Percentiles rank a stretch among this genome's conserved stretches.
Conservation (phyloP, 73 alveolate species). For the Tetrahymena thermophila region DNA sequence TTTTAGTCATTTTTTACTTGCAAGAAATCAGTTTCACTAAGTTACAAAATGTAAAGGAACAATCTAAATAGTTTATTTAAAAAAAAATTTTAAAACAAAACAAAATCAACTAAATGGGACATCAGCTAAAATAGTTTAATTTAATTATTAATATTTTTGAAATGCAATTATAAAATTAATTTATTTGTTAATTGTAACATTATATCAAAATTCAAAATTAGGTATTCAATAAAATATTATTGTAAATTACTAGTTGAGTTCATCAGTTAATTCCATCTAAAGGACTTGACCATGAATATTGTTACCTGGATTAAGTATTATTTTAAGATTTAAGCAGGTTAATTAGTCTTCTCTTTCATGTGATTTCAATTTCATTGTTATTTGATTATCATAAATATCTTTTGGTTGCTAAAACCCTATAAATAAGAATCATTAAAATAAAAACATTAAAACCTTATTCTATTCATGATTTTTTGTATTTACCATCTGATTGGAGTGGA, state of each 20-base stretch:
- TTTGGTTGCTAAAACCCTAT: constrained; percentile 4
- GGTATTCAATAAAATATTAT: background rate
- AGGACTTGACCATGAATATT: constrained; percentile 27
- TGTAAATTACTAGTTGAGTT: background rate
- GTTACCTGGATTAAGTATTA: constrained; percentile 8
- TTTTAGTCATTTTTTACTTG: constrained; percentile 31
- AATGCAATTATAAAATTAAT: no score
- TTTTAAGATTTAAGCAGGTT: constrained; percentile 19
- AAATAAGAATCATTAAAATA: background rate
- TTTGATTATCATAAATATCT: constrained; percentile 11
- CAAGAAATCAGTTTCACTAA: constrained; percentile 26
- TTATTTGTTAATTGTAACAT: background rate
- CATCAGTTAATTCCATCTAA: constrained; percentile 36
- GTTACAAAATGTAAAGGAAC: constrained; percentile 20
- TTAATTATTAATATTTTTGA: no score
- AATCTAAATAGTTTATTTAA: background rate
- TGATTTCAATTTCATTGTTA: constrained; percentile 25
- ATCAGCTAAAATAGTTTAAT: background rate
- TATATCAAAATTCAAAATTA: background rate
- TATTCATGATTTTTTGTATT: background rate
- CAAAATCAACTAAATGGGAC: background rate
- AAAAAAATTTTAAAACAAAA: background rate
- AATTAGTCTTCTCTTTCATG: constrained; percentile 29
- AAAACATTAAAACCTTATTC: no score
- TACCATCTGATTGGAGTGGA: constrained; percentile 5